Base-by-base conservation (phyloP, 805 yeast species). In the Candida easanensis region DNA sequence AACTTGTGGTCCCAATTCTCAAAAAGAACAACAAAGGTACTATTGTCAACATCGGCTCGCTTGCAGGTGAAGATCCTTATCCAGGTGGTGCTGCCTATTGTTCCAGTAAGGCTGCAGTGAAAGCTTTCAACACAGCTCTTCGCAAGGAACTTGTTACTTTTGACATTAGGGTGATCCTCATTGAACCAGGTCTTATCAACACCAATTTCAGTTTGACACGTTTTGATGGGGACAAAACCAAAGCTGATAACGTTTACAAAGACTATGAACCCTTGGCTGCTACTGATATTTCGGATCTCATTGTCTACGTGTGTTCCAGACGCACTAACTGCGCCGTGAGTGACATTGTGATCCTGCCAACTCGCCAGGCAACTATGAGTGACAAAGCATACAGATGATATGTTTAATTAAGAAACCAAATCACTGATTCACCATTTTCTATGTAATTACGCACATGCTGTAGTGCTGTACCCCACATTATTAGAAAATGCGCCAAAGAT, bases 261-360 rank as follows among this genome's bases (percentile, higher is more conserved):
- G 79, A 76, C 40, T 69, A 77, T 16, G 76, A 71, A 35, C 84
- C 86, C 11, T 65, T 80, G 45, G 63, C 62, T 20, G 80, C 84
- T 1, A 74, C 67, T 16, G 84, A 80, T 53, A 70, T 79, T 48
- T 82, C 84, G 5, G 85, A 80, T 48, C 56, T 79, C 47, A 76
- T 79, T 49, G 74, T 74, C 5, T 80, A 74, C 51, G 74, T 77
- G 8, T 66, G 79, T 16, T 70, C 83, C 2, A 74, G 84, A 66
- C 73, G 71, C 48, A 67, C 65, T 42, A 79, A 77, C 52, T 76
- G 81, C 2, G 84, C 80, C 1, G 63, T 80, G 54, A 83, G 85
- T 5, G 95, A 89, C 58, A 76, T 88, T 9, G 72, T 89, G 58
- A 81, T 91, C n/a, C 84, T 89, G 64, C 88, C 96, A 13, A 78